phyloP scores from a whole-genome alignment of 371 early-diverging fungal species.

The Mortierella sp. region DNA sequence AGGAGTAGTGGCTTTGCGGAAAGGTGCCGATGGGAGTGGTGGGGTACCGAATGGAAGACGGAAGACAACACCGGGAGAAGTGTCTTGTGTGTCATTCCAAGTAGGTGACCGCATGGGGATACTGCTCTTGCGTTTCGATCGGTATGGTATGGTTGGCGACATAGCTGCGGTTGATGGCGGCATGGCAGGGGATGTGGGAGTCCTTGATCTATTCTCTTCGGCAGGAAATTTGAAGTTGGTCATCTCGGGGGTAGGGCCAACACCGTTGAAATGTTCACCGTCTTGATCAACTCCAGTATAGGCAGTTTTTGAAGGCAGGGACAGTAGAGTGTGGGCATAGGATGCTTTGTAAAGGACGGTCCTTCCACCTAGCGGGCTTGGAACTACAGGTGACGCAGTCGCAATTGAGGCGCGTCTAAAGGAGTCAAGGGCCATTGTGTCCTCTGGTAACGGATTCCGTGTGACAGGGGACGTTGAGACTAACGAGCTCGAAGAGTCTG shows the following conservation, averaged over 20 bases:
- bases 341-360: conserved; percentile 47
- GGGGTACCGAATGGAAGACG: conserved; percentile 49
- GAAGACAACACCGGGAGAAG: conserved; percentile 46
- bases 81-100: conserved; percentile 26
- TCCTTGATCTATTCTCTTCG: conserved; percentile 1
- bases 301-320: conserved; percentile 26
- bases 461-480: background rate
- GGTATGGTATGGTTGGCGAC: conserved; percentile 9
- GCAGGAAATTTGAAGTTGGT: conserved; percentile 46
- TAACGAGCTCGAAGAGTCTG: conserved; percentile 24
- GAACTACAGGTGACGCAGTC: conserved; percentile 30
- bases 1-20: conserved; percentile 21
- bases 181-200: conserved; percentile 27
- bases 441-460: conserved; percentile 15
- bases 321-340: conserved; percentile 32
- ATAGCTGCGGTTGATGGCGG: conserved; percentile 13
- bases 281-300: background rate
- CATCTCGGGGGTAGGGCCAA: conserved; percentile 29
- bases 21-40: conserved; percentile 11
- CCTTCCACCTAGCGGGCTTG: conserved; percentile 30
- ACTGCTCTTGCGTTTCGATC: conserved; percentile 48
- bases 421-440: conserved; percentile 18
- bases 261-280: background rate
- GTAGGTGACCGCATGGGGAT: conserved; percentile 47
- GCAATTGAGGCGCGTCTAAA: conserved; percentile 48